phyloP scores from a whole-genome alignment of 2,329 filamentous ascomycete species.

The Curvularia spicifera region DNA sequence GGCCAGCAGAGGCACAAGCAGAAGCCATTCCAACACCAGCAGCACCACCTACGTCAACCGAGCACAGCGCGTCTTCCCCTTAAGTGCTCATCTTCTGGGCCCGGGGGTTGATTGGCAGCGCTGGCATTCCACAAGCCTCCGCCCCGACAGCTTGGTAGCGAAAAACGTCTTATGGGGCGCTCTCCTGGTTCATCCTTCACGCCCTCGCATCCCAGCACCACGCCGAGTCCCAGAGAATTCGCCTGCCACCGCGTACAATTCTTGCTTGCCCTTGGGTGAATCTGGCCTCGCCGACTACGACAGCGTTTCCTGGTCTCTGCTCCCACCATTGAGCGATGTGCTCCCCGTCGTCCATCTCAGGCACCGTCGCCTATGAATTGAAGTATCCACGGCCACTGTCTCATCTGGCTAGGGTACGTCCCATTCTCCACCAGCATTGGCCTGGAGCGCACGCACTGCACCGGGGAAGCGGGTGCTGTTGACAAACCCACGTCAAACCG shows the following conservation, averaged over 20 bases:
- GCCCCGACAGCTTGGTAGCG: slow-evolving; percentile 45
- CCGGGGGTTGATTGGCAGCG: slow-evolving; percentile 29
- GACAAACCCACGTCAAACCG: slow-evolving; percentile 25
- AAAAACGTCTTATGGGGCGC: slow-evolving; percentile 36
- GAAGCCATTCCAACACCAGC: neutral
- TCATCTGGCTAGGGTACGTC: slow-evolving; percentile 23
- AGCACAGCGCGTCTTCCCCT: slow-evolving; percentile 5
- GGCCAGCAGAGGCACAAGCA: neutral
- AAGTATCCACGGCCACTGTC: slow-evolving; percentile 24
- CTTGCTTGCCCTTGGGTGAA: neutral
- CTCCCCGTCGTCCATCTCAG: neutral
- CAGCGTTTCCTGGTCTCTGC: neutral
- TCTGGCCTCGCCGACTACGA: neutral
- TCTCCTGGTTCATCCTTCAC: slow-evolving; percentile 24
- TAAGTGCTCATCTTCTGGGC: slow-evolving; percentile 12
- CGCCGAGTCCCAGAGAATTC: slow-evolving; percentile 2
- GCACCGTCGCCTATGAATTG: slow-evolving; percentile 16
- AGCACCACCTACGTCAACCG: slow-evolving; percentile 14
- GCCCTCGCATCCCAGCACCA: slow-evolving; percentile 16
- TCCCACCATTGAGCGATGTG: neutral
- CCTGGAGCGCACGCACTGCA: slow-evolving; percentile 16
- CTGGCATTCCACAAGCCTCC: slow-evolving; percentile 23
- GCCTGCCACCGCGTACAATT: neutral
- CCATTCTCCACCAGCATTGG: neutral
- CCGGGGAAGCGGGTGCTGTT: slow-evolving; percentile 38